Evolutionary conservation across 2,329 filamentous ascomycete genomes (phyloP).

Genomic region (Emergomyces africanus): DNA sequence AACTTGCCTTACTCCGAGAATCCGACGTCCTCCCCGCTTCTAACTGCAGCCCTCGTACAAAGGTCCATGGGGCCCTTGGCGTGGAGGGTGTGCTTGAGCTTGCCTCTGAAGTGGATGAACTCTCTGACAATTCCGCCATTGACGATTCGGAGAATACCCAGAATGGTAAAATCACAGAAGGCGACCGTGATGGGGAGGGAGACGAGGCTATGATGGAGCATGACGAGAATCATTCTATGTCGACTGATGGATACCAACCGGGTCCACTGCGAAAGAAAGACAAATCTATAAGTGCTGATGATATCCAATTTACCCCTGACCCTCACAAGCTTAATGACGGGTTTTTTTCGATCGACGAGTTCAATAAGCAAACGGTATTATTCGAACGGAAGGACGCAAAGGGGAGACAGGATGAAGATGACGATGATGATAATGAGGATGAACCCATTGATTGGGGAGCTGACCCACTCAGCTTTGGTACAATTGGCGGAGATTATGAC

Average conservation of each 20-base stretch:
- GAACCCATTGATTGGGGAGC: slow-evolving; percentile 75
- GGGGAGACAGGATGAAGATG: slow-evolving; percentile 60
- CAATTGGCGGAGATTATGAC: slow-evolving; percentile 16
- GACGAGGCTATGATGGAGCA: not conserved
- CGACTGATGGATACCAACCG: slow-evolving; percentile 5
- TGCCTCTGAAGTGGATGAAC: not conserved
- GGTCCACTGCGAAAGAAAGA: slow-evolving; percentile 15
- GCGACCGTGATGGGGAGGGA: not conserved
- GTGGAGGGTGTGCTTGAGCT: not conserved
- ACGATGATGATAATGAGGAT: slow-evolving; percentile 61
- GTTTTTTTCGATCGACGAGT: slow-evolving; percentile 95
- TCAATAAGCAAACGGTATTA: slow-evolving; percentile 86
- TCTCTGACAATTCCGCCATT: not conserved
- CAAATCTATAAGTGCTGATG: slow-evolving; percentile 21
- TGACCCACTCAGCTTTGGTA: slow-evolving; percentile 49
- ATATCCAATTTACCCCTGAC: slow-evolving; percentile 47
- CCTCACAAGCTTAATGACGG: slow-evolving; percentile 84
- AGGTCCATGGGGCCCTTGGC: not conserved
- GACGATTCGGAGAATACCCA: not conserved
- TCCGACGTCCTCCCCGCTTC: slow-evolving; percentile 3
- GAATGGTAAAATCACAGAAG: not conserved
- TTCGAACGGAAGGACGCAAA: slow-evolving; percentile 74
- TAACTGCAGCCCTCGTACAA: not conserved
- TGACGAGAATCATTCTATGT: not conserved
- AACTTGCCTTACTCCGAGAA: slow-evolving; percentile 28